Evolutionary conservation across 352 stramenopile species (phyloP).

Genomic region (Phytophthora multivora): DNA sequence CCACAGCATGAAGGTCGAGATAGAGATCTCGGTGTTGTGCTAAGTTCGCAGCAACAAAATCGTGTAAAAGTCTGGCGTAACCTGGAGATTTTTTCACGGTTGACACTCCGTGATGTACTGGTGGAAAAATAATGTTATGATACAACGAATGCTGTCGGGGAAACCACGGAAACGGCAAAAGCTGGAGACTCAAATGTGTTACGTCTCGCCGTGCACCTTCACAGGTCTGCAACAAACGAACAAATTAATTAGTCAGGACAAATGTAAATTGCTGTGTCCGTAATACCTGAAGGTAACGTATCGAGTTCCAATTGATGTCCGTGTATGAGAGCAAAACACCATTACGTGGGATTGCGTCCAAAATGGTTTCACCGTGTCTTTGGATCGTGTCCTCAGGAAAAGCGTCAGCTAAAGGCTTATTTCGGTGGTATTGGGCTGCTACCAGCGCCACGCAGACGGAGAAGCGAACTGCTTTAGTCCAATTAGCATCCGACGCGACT

Average conservation of each 20-base stretch:
- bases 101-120: slow-evolving; percentile 37
- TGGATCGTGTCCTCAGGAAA: slow-evolving; percentile 38
- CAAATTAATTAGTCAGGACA: neutral
- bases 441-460: slow-evolving; percentile 21
- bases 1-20: slow-evolving; percentile 64
- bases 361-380: slow-evolving; percentile 43
- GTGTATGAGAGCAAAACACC: slow-evolving; percentile 78
- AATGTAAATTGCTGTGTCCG: neutral
- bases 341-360: slow-evolving; percentile 47
- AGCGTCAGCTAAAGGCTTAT: neutral
- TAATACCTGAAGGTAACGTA: slow-evolving; percentile 69
- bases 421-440: slow-evolving; percentile 23
- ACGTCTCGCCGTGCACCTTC: slow-evolving; percentile 63
- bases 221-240: slow-evolving; percentile 33
- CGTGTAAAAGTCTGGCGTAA: slow-evolving; percentile 47
- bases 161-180: slow-evolving; percentile 90
- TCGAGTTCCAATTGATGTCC: slow-evolving; percentile 84
- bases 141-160: slow-evolving; percentile 47
- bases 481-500: neutral
- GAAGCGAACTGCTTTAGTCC: slow-evolving; percentile 11
- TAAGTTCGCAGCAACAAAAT: slow-evolving; percentile 51
- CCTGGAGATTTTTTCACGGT: slow-evolving; percentile 40
- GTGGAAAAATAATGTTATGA: slow-evolving; percentile 40
- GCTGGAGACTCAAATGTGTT: slow-evolving; percentile 70
- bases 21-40: slow-evolving; percentile 37